These are phyloP conservation scores for Cucumis cinereus DNA, from an alignment of 306 rosid species.

Conservation along the genomic window DNA sequence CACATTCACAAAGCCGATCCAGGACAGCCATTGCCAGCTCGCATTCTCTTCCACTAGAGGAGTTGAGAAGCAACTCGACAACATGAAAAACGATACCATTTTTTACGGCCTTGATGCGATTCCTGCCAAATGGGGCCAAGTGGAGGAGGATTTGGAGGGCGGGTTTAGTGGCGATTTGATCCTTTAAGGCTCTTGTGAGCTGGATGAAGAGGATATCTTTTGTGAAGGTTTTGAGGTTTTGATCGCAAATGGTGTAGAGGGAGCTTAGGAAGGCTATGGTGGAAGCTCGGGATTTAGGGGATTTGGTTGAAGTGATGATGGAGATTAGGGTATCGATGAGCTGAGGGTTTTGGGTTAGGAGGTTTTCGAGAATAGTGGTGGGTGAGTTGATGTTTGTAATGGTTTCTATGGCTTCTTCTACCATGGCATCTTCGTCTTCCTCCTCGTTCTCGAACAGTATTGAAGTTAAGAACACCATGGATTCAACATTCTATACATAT, in stretches of 20 bases:
- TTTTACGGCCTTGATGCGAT: slow-evolving; percentile 57
- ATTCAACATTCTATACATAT: slow-evolving; percentile 16
- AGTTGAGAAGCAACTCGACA: slow-evolving; percentile 32
- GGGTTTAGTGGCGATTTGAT: slow-evolving; percentile 43
- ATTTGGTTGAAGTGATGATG: background rate
- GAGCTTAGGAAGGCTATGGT: slow-evolving; percentile 42
- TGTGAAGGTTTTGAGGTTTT: slow-evolving; percentile 26
- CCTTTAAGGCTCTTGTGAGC: slow-evolving; percentile 22
- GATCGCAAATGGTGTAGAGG: slow-evolving; percentile 35
- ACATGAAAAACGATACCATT: slow-evolving; percentile 28
- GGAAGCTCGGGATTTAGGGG: slow-evolving; percentile 40
- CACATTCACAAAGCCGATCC: slow-evolving; percentile 64
- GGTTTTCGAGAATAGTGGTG: slow-evolving; percentile 13
- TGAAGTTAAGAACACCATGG: slow-evolving; percentile 38
- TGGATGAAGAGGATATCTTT: slow-evolving; percentile 22
- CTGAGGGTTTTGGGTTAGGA: slow-evolving; percentile 19
- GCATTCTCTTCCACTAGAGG: slow-evolving; percentile 20
- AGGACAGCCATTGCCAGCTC: slow-evolving; percentile 39
- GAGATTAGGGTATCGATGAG: slow-evolving; percentile 33
- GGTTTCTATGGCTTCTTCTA: slow-evolving; percentile 25
- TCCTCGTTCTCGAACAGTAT: slow-evolving; percentile 17
- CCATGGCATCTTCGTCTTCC: slow-evolving; percentile 18
- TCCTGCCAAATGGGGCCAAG: slow-evolving; percentile 66
- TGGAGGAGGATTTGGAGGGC: slow-evolving; percentile 48
- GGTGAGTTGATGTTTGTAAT: slow-evolving; percentile 31